These are phyloP conservation scores for Colletotrichum sp. DNA, from an alignment of 2,329 filamentous ascomycete genomes.

Conservation along the genomic window DNA sequence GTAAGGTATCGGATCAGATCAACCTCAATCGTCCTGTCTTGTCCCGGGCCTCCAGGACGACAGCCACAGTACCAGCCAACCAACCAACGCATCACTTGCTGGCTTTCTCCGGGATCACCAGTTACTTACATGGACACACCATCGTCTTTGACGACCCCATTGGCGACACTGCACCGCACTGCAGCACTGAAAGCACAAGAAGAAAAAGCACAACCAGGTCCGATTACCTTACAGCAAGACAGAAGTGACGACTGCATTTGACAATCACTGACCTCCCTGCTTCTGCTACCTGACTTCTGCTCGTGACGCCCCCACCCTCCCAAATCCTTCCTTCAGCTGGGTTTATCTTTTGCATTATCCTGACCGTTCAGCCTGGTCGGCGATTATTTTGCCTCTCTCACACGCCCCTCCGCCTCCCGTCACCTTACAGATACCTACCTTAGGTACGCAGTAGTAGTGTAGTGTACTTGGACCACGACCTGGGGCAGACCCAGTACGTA, in stretches of 20 bases:
- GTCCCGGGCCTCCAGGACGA: background rate
- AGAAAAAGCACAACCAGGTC: background rate
- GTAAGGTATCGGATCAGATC: conserved; percentile 3
- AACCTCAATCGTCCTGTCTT: background rate
- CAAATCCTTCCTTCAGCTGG: background rate
- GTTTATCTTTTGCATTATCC: background rate
- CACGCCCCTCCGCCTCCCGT: conserved; percentile 1
- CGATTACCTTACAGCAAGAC: background rate
- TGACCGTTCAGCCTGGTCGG: background rate
- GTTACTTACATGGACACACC: background rate
- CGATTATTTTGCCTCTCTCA: background rate
- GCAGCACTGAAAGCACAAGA: background rate
- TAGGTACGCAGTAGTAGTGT: background rate
- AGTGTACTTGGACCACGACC: background rate
- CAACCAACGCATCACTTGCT: background rate
- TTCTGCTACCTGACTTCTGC: background rate
- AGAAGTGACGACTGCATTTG: background rate
- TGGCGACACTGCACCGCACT: background rate
- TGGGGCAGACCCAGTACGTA: background rate
- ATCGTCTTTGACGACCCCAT: background rate
- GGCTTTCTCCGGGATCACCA: background rate
- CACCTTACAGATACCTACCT: background rate
- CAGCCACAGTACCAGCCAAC: background rate
- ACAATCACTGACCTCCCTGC: background rate
- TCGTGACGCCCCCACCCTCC: background rate